Evolutionary conservation across 2,329 filamentous ascomycete species (phyloP).

Genomic region (Alternaria infectoria): DNA sequence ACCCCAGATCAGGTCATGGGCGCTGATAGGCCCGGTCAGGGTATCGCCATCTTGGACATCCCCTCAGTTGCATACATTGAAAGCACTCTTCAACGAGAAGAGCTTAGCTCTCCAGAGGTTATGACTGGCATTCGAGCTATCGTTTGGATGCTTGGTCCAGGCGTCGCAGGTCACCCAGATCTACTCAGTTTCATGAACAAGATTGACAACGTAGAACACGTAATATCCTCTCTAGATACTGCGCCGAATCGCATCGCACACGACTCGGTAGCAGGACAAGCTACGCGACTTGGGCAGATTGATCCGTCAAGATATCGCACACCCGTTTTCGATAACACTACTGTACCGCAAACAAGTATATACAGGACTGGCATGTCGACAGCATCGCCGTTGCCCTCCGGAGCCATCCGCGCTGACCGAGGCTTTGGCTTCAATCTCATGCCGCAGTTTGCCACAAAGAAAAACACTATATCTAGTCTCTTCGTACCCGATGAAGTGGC

Average conservation of each 20-base stretch:
- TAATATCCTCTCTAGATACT: constrained; percentile 76
- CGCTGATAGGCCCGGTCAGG: constrained; percentile 68
- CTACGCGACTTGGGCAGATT: constrained; percentile 72
- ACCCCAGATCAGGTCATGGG: constrained; percentile 88
- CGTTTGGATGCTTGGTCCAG: constrained; percentile 81
- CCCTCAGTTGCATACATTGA: constrained; percentile 74
- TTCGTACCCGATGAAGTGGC: constrained; percentile 58
- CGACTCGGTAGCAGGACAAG: constrained; percentile 69
- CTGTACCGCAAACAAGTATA: constrained; percentile 47
- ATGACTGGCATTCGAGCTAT: constrained; percentile 72
- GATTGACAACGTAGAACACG: constrained; percentile 69
- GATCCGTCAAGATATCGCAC: constrained; percentile 76
- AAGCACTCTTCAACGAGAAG: constrained; percentile 70
- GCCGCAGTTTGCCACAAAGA: constrained; percentile 51
- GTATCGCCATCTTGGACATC: constrained; percentile 81
- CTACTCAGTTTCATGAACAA: constrained; percentile 74
- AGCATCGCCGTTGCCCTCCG: constrained; percentile 17
- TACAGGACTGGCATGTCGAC: constrained; percentile 7
- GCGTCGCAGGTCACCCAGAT: constrained; percentile 66
- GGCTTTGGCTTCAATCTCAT: constrained; percentile 55
- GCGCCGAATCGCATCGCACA: constrained; percentile 78
- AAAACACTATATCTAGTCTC: constrained; percentile 30
- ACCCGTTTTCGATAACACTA: constrained; percentile 68
- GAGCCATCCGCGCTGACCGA: constrained; percentile 44
- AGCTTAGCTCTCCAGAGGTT: constrained; percentile 71